Conservation (phyloP, 768 basidiomycete genomes). For the Kwoniella mangroviensis region DNA sequence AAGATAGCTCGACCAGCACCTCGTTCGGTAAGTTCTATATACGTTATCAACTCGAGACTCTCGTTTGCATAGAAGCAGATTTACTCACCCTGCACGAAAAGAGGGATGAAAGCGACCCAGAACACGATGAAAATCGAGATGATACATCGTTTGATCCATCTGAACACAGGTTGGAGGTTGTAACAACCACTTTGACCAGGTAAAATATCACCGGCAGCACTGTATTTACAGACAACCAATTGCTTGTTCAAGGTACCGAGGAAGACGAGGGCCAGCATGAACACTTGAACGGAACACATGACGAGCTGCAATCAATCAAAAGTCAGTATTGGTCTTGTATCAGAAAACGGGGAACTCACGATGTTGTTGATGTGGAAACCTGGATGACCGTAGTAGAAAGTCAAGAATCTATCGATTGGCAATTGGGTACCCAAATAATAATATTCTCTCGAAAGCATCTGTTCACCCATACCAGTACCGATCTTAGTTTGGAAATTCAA, state of each 20-base stretch:
- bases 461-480: conserved; percentile 99
- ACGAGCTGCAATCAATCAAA: conserved; percentile 64
- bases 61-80: not conserved
- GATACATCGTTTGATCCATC: conserved; percentile 95
- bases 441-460: conserved; percentile 98
- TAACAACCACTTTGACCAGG: conserved; percentile 87
- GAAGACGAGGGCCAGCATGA: conserved; percentile 93
- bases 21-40: conserved; percentile 87
- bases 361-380: conserved; percentile 99
- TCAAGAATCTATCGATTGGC: conserved; percentile 96
- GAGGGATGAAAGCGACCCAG: conserved; percentile 91
- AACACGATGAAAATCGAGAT: conserved; percentile 98
- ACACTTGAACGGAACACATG: conserved; percentile 93
- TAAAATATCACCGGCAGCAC: conserved; percentile 70
- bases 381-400: conserved; percentile 99
- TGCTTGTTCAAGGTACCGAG: conserved; percentile 87
- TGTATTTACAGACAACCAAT: conserved; percentile 79
- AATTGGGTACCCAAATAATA: conserved; percentile 98
- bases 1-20: conserved; percentile 89
- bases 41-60: not conserved
- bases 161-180: conserved; percentile 87
- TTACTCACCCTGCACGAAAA: conserved; percentile 86
- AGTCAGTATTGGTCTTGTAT: not conserved
- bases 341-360: conserved; percentile 45
- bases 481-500: conserved; percentile 99